Conservation (phyloP, 2,329 filamentous ascomycete species). For the Penicillium sclerotiorum region DNA sequence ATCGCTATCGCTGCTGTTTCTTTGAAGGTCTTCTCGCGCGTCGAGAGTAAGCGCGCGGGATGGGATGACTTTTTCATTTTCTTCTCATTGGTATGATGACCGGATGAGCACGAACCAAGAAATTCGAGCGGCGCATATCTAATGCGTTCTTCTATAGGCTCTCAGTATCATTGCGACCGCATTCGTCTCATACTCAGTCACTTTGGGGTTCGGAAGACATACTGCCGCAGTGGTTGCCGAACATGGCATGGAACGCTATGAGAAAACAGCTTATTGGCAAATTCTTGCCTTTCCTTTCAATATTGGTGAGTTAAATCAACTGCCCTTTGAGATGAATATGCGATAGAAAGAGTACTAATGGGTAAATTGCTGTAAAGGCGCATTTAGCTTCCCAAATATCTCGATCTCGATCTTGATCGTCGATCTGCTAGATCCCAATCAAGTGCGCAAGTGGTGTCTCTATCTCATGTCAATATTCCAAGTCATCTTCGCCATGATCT, state of each 20-base stretch:
- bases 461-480: slow-evolving; percentile 28
- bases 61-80: slow-evolving; percentile 37
- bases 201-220: slow-evolving; percentile 29
- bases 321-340: too few relatives aligned
- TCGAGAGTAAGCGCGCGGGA: slow-evolving; percentile 19
- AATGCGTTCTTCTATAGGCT: too few relatives aligned
- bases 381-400: slow-evolving; percentile 30
- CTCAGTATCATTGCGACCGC: slow-evolving; percentile 30
- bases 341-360: background rate
- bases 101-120: too few relatives aligned
- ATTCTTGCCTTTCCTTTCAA: slow-evolving; percentile 33
- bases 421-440: slow-evolving; percentile 28
- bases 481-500: slow-evolving; percentile 26
- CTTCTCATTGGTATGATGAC: slow-evolving; percentile 26
- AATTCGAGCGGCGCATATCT: too few relatives aligned
- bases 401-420: background rate
- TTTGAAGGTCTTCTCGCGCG: slow-evolving; percentile 27
- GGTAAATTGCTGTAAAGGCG: slow-evolving; percentile 4
- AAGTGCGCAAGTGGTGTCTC: slow-evolving; percentile 17
- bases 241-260: slow-evolving; percentile 21
- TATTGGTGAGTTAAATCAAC: slow-evolving; percentile 18
- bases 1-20: slow-evolving; percentile 23
- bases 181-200: slow-evolving; percentile 28
- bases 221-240: slow-evolving; percentile 29
- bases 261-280: slow-evolving; percentile 26